Percentiles rank a stretch among this genome's conserved stretches.
phyloP scores from a whole-genome alignment of 257 asterid species.

The Fraxinus excelsior region DNA sequence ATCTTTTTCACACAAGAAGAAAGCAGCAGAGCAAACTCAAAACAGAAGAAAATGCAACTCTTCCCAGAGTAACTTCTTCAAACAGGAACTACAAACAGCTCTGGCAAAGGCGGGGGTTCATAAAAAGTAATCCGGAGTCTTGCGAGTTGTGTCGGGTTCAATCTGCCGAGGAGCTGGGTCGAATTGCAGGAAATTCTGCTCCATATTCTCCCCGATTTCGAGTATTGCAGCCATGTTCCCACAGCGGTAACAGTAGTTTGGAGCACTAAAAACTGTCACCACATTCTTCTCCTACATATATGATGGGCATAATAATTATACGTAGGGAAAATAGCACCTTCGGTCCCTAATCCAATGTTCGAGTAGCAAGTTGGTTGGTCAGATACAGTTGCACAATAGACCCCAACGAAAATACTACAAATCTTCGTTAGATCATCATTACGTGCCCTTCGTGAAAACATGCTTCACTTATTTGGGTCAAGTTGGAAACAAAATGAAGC shows the following conservation, averaged over 20 bases:
- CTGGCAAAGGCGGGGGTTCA: constrained; percentile 36
- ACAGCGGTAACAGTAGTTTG: constrained; percentile 93
- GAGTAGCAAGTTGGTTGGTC: background rate
- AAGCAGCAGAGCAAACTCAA: constrained; percentile 50
- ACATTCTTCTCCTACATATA: constrained; percentile 79
- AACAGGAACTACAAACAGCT: constrained; percentile 32
- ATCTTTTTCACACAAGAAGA: constrained; percentile 46
- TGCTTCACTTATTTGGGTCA: background rate
- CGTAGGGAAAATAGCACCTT: background rate
- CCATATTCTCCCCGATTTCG: constrained; percentile 93
- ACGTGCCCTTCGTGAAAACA: background rate
- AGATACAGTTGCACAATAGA: background rate
- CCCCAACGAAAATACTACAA: background rate
- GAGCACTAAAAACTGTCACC: constrained; percentile 92
- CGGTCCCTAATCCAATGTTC: background rate
- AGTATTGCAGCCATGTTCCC: constrained; percentile 99
- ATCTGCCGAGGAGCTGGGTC: constrained; percentile 98
- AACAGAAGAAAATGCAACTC: constrained; percentile 52
- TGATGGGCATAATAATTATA: background rate
- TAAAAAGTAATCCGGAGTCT: constrained; percentile 93
- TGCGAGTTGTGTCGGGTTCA: constrained; percentile 92
- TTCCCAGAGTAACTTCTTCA: constrained; percentile 18
- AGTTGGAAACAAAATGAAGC: background rate
- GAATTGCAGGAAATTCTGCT: constrained; percentile 91
- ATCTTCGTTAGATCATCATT: background rate